Evolutionary conservation across 2,329 filamentous ascomycete species (phyloP).

Genomic region (Trichothecium sympodiale): DNA sequence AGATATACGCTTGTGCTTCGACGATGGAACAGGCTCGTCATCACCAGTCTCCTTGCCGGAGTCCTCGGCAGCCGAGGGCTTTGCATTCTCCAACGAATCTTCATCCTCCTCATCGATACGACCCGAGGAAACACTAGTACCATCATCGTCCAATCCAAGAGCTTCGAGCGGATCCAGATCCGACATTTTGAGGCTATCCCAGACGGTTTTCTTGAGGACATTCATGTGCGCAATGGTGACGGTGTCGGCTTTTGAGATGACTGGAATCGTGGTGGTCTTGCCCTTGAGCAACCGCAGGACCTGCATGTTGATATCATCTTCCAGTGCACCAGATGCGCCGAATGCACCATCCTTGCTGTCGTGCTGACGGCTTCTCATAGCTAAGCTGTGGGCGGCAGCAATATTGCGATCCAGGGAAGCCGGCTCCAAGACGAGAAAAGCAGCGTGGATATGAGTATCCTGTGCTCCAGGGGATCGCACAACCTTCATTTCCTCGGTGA

Average conservation of each 20-base stretch:
- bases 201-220: constrained; percentile 81
- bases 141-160: constrained; percentile 69
- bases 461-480: constrained; percentile 83
- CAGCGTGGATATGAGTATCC: constrained; percentile 95
- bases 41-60: constrained; percentile 6
- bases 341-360: constrained; percentile 38
- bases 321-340: constrained; percentile 62
- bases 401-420: constrained; percentile 75
- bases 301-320: constrained; percentile 83
- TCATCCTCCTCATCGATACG: constrained; percentile 49
- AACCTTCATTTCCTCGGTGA: constrained; percentile 95
- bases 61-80: constrained; percentile 15
- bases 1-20: constrained; percentile 33
- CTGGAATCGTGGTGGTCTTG: constrained; percentile 90
- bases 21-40: constrained; percentile 29
- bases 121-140: constrained; percentile 37
- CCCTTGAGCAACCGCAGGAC: constrained; percentile 78
- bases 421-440: constrained; percentile 86
- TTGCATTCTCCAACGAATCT: constrained; percentile 16
- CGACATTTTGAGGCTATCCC: constrained; percentile 74
- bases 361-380: constrained; percentile 9
- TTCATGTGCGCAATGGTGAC: constrained; percentile 93
- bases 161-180: constrained; percentile 82
- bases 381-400: constrained; percentile 46
- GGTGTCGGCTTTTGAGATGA: constrained; percentile 94